Conservation (phyloP, 257 asterid genomes). For the Cynanchum wilfordii region DNA sequence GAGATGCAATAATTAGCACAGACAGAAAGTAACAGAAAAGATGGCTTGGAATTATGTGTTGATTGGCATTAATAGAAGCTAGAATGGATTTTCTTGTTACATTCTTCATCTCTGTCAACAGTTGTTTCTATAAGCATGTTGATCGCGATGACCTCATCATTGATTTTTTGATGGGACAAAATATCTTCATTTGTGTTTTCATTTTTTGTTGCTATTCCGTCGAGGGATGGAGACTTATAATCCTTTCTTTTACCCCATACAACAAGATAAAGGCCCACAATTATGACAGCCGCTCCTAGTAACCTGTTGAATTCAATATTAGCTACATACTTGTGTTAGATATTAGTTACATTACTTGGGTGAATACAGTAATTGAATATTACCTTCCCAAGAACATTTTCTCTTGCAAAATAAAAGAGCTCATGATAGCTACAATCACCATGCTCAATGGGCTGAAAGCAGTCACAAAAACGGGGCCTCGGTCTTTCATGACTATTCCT, state of each 20-base stretch:
- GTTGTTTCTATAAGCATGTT: conserved; percentile 21
- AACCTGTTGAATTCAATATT: conserved; percentile 39
- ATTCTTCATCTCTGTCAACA: conserved; percentile 19
- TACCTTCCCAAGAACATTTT: conserved; percentile 83
- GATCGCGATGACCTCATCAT: conserved; percentile 32
- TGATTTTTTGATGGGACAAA: conserved; percentile 12
- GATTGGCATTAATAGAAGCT: neutral
- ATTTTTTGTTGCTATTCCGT: conserved; percentile 30
- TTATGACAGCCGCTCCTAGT: conserved; percentile 72
- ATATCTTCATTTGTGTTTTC: conserved; percentile 22
- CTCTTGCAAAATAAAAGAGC: conserved; percentile 72
- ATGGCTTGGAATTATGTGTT: neutral
- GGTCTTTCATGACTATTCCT: conserved; percentile 73
- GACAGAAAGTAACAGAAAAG: conserved; percentile 3
- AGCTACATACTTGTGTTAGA: conserved; percentile 1
- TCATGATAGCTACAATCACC: conserved; percentile 78
- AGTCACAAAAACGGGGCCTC: conserved; percentile 90
- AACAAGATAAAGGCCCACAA: conserved; percentile 75
- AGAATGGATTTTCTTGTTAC: neutral
- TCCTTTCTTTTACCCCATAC: conserved; percentile 89
- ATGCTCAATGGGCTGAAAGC: conserved; percentile 85
- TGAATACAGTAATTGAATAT: neutral
- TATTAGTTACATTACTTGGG: conserved; percentile 6
- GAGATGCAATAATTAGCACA: conserved; percentile 6
- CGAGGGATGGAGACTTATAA: conserved; percentile 31